Evolutionary conservation across 371 early-diverging fungal genomes (phyloP), one percentile per base, ranked within the genome.

Genomic region (Saksenaea vasiformis): DNA sequence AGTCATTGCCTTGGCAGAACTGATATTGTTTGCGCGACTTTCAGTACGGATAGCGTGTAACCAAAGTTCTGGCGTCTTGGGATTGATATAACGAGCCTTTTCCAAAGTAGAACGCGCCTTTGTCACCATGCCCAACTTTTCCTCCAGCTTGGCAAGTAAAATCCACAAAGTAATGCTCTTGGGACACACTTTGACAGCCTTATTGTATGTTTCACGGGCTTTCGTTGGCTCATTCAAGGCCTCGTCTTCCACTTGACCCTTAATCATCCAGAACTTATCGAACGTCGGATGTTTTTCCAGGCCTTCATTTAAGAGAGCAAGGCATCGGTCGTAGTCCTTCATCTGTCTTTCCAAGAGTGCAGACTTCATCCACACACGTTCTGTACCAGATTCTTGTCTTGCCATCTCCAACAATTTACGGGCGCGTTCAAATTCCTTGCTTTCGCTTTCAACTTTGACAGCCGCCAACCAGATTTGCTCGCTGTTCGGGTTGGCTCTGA

Each of bases 391-490:
- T 56, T 87, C 74, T 35, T 86, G 84, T 61, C 96, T 79, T 0
- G 98, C 98, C 44, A 87, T 80, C 57, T 86, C 82, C 34, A 98
- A 71, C 10, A 98, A 71, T 34, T 79, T 68, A 36, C 91, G 84
- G 0, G 97, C 98, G 60, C 95, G 88, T 5, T 85, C 86, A 68
- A 87, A 87, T 71, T 95, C 91, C 1, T 88, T 86, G 55, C 88
- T 93, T 66, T 95, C 95, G 41, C 91, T 91, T 76, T 97, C 98
- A 15, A 98, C 87, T 72, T 96, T 96, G 63, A 96, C 95, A 31
- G 97, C 98, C 2, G 97, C 98, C 61, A 98, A 76, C 90, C 96
- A 94, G 38, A 98, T 95, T 65, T 93, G 87, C 69, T 97, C 97
- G 38, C 92, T 92, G 62, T 91, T 89, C 4, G 96, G 93, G 68